phyloP scores from a whole-genome alignment of 495 filamentous ascomycete species.

The Aspergillus avenaceus region DNA sequence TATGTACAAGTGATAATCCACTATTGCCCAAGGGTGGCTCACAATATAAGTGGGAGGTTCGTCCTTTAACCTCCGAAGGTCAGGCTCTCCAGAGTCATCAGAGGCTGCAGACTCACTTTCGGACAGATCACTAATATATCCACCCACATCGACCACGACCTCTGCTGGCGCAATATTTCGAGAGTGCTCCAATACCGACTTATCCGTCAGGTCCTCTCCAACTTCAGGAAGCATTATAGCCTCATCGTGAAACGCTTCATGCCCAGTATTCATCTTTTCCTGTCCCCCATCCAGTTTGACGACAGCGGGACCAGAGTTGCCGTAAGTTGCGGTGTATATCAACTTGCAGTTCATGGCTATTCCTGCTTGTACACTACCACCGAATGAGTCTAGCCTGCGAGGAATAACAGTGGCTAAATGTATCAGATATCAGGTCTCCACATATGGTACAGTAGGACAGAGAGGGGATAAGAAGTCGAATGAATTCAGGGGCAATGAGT shows the following conservation, averaged over 20 bases:
- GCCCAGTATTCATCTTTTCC: slow-evolving; percentile 4
- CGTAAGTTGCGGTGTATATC: background rate
- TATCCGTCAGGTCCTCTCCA: background rate
- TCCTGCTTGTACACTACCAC: too few relatives aligned
- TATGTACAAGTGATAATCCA: slow-evolving; percentile 37
- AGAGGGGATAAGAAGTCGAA: too few relatives aligned
- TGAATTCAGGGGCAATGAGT: too few relatives aligned
- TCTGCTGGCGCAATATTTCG: background rate
- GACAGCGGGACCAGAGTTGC: slow-evolving; percentile 1
- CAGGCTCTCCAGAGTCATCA: background rate
- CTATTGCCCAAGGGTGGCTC: slow-evolving; percentile 27
- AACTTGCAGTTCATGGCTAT: slow-evolving; percentile 11
- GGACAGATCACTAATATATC: background rate
- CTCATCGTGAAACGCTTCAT: slow-evolving; percentile 5
- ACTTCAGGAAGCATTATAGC: background rate
- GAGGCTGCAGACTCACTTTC: background rate
- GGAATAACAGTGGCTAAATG: too few relatives aligned
- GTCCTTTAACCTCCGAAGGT: background rate
- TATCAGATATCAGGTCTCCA: too few relatives aligned
- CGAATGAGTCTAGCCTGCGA: too few relatives aligned
- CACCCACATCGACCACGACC: background rate
- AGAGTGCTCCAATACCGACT: too few relatives aligned
- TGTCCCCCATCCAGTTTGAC: slow-evolving; percentile 17
- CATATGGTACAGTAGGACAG: too few relatives aligned
- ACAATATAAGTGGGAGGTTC: slow-evolving; percentile 6